Percentiles rank a stretch among this genome's conserved stretches.
phyloP scores from a whole-genome alignment of 805 yeast genomes.

The Saturnispora hagleri region DNA sequence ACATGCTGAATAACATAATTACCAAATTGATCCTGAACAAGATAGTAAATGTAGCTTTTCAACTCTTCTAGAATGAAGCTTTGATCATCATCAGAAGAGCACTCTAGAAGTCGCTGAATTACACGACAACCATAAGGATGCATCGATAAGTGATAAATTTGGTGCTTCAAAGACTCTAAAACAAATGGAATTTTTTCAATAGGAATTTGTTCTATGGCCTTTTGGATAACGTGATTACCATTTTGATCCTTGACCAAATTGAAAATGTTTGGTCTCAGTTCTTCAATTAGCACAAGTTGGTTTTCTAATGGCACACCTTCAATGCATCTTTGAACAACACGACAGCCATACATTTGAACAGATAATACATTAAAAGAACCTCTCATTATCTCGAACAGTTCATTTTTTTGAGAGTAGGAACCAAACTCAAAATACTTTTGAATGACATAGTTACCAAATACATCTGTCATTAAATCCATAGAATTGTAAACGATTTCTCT shows the following conservation, averaged over 20 bases:
- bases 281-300: slow-evolving; percentile 60
- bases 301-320: slow-evolving; percentile 59
- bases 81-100: slow-evolving; percentile 59
- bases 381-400: slow-evolving; percentile 60
- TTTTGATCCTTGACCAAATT: slow-evolving; percentile 87
- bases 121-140: slow-evolving; percentile 98
- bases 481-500: slow-evolving; percentile 72
- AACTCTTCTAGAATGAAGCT: slow-evolving; percentile 59
- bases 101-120: slow-evolving; percentile 84
- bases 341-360: slow-evolving; percentile 94
- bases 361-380: slow-evolving; percentile 70
- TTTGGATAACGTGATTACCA: slow-evolving; percentile 96
- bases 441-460: slow-evolving; percentile 94
- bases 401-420: slow-evolving; percentile 53
- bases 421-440: slow-evolving; percentile 91
- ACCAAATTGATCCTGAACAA: slow-evolving; percentile 95
- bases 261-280: slow-evolving; percentile 49
- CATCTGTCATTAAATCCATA: slow-evolving; percentile 83
- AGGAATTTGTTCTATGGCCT: slow-evolving; percentile 82
- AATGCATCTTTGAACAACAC: slow-evolving; percentile 91
- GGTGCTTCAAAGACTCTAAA: slow-evolving; percentile 57
- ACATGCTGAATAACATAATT: slow-evolving; percentile 96
- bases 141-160: slow-evolving; percentile 77
- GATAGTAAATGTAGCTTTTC: slow-evolving; percentile 57
- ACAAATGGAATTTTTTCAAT: slow-evolving; percentile 61